Conservation (phyloP, 148 eudicot species). For the Vaccinium macrocarpon region DNA sequence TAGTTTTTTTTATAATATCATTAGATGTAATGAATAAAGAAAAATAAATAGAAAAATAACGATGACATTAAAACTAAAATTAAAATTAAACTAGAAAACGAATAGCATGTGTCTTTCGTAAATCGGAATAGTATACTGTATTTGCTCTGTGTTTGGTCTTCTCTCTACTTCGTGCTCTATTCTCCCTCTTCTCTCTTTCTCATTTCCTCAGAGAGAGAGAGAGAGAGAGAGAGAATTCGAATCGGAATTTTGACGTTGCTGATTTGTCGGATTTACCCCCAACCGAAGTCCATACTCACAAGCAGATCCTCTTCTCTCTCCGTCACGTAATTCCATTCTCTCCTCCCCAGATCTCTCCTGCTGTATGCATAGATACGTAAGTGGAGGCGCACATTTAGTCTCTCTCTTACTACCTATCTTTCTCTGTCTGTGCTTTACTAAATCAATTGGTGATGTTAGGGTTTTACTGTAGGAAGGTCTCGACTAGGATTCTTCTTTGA, state of each 20-base stretch:
- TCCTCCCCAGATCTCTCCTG: not conserved
- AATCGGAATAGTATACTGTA: not conserved
- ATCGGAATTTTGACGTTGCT: not conserved
- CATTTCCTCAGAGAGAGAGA: not conserved
- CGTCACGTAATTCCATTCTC: not conserved
- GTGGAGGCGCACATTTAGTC: no score
- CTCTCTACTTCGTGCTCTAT: not conserved
- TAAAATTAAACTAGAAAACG: no score
- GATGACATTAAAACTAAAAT: no score
- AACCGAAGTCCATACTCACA: not conserved
- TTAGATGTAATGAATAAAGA: no score
- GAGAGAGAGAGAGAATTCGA: not conserved
- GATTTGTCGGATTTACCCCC: not conserved
- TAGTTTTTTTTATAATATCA: no score
- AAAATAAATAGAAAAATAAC: no score
- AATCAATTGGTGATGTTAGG: not conserved
- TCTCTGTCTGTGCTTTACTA: not conserved
- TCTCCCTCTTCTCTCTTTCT: not conserved
- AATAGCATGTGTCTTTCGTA: not conserved
- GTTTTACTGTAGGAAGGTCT: not conserved
- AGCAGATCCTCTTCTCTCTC: slow-evolving; percentile 1
- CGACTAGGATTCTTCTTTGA: slow-evolving; percentile 13
- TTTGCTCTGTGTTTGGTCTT: not conserved
- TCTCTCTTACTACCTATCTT: not conserved
- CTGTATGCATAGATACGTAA: not conserved